Conservation (phyloP, 805 yeast genomes). For the Saccharomycopsis fibuligera region DNA sequence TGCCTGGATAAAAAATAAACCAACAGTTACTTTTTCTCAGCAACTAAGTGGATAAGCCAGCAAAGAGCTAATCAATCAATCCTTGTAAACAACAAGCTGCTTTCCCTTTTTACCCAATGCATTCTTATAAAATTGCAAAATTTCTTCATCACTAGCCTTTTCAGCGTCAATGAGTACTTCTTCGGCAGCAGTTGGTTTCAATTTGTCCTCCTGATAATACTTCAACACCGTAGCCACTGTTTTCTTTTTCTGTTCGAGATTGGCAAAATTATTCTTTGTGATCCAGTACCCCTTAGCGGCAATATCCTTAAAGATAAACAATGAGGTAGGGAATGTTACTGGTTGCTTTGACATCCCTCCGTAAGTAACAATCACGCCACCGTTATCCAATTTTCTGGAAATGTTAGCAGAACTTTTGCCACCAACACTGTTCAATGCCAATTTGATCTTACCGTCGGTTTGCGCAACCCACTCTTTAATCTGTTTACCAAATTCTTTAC, state of each 20-base stretch:
- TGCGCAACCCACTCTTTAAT: slow-evolving; percentile 28
- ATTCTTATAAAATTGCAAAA: slow-evolving; percentile 29
- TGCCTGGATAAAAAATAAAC: neutral
- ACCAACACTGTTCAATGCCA: slow-evolving; percentile 91
- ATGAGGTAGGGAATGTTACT: slow-evolving; percentile 80
- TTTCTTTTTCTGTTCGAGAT: slow-evolving; percentile 54
- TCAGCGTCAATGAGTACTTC: slow-evolving; percentile 28
- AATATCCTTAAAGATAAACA: slow-evolving; percentile 84
- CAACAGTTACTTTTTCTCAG: too few species aligned
- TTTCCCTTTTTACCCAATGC: slow-evolving; percentile 38
- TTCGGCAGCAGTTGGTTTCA: slow-evolving; percentile 42
- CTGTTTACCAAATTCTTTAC: slow-evolving; percentile 57
- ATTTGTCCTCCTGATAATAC: slow-evolving; percentile 51
- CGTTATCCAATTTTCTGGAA: slow-evolving; percentile 70
- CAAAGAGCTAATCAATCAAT: slow-evolving; percentile 18
- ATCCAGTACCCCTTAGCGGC: slow-evolving; percentile 92
- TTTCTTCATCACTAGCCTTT: slow-evolving; percentile 31
- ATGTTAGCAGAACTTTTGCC: slow-evolving; percentile 79
- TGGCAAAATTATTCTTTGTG: slow-evolving; percentile 52
- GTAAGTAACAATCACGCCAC: slow-evolving; percentile 80
- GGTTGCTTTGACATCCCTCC: slow-evolving; percentile 99
- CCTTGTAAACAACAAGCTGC: slow-evolving; percentile 34
- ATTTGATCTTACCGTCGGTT: slow-evolving; percentile 42
- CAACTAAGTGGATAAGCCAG: too few species aligned
- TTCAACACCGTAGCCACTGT: slow-evolving; percentile 51